Base-by-base conservation (phyloP, 208 protist genomes). In the Acanthamoeba rhysodes region DNA sequence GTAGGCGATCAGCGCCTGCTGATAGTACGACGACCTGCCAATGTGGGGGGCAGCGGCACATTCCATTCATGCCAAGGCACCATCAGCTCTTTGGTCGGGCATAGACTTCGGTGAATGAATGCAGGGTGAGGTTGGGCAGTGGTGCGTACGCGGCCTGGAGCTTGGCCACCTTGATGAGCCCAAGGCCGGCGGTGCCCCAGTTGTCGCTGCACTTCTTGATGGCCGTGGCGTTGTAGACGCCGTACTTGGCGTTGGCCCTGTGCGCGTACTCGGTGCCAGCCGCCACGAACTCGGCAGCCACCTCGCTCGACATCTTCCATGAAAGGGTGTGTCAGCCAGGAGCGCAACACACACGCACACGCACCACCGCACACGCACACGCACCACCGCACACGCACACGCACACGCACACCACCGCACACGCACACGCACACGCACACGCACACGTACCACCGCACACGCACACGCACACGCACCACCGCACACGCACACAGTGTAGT, bases 171-270 rank as follows among this genome's bases (percentile, higher is more conserved):
- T 85, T 85, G 76, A 85, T 57, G 45, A 85, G 76, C 5, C 76
- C 76, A 5, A 85, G 20, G 8, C 48, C 45, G 37, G 76, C 76
- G 1, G 76, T 85, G 76, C 76, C 76, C 76, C 76, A 85, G 48
- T 85, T 85, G 76, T 85, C 76, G 76, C 48, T 85, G 76, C 76
- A 85, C 76, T 85, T 85, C 76, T 85, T 85, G 76, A 85, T 85
- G 76, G 76, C 37, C 22, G 76, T 62, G 27, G 76, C 76, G 76
- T 85, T 85, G 76, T 85, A 85, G 48, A 85, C 76, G 76, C 55
- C 22, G 76, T 85, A 59, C 76, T 85, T 85, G 37, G 76, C 37
- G 48, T 85, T 59, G 76, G 48, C 48, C 76, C n/a, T 50, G 76
- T 59, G 76, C 41, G 76, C 1, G 76, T 85, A 85, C 41, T 50